A percentile compares a stretch with the other conserved stretches of the same genome.
Evolutionary conservation across 768 basidiomycete species (phyloP).

Genomic region (Russula brevipes): DNA sequence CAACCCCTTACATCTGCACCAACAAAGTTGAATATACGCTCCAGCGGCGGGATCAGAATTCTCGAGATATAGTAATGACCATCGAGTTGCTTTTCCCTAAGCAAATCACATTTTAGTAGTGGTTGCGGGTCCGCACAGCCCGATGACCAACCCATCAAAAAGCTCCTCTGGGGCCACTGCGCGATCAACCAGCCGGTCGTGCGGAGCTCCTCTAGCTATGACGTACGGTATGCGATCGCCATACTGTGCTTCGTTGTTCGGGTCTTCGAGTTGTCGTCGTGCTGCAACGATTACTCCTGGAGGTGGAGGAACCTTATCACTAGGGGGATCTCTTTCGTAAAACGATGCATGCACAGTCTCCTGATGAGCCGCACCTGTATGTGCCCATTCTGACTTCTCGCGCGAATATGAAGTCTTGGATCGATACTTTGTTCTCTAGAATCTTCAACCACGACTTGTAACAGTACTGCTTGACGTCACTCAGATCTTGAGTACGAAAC

Average conservation of each 20-base stretch:
- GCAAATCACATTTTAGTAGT: neutral
- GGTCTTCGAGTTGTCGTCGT: constrained; percentile 64
- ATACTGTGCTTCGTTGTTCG: constrained; percentile 81
- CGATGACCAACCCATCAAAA: constrained; percentile 48
- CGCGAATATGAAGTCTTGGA: constrained; percentile 94
- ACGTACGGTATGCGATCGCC: constrained; percentile 93
- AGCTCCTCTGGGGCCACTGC: constrained; percentile 71
- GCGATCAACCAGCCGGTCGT: constrained; percentile 63
- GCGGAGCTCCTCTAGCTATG: constrained; percentile 61
- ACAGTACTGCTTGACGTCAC: constrained; percentile 85
- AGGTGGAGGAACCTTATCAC: constrained; percentile 79
- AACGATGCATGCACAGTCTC: neutral
- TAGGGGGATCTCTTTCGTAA: constrained; percentile 30
- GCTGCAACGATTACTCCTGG: constrained; percentile 91
- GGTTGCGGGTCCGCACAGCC: neutral
- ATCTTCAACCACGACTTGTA: constrained; percentile 79
- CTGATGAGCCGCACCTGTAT: constrained; percentile 58
- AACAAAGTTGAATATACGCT: constrained; percentile 85
- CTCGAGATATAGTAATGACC: constrained; percentile 82
- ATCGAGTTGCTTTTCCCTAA: constrained; percentile 71
- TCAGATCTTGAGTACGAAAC: constrained; percentile 86
- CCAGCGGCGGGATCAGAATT: constrained; percentile 84
- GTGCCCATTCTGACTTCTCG: constrained; percentile 92
- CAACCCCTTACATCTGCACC: constrained; percentile 83
- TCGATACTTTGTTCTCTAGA: constrained; percentile 68